phyloP scores from a whole-genome alignment of 495 filamentous ascomycete species.

The Neurospora terricola region DNA sequence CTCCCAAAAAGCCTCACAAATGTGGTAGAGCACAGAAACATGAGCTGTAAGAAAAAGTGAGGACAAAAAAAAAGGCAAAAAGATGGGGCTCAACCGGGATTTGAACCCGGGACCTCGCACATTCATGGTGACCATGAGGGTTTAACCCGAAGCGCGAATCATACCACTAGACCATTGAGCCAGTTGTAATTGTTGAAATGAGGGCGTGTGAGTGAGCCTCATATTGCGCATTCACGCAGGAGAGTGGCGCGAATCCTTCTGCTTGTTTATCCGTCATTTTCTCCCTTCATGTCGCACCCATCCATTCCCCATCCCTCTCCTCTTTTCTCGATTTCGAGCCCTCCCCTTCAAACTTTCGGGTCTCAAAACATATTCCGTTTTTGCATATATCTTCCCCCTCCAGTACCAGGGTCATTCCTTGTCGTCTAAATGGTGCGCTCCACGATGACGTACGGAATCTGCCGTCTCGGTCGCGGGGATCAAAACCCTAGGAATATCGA shows the following conservation, averaged over 20 bases:
- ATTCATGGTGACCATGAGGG: background rate
- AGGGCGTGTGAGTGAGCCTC: accelerated
- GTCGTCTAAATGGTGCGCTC: background rate
- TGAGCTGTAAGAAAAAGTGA: background rate
- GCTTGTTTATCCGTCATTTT: background rate
- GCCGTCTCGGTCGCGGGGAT: background rate
- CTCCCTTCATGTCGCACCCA: background rate
- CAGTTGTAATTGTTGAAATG: background rate
- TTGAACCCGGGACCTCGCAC: background rate
- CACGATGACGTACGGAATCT: background rate
- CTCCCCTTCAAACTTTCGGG: background rate
- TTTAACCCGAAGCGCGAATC: background rate
- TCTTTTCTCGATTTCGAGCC: background rate
- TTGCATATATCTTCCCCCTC: background rate
- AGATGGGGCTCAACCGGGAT: background rate
- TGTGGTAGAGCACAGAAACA: background rate
- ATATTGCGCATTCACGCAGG: background rate
- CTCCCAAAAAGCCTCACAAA: background rate
- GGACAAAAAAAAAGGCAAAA: background rate
- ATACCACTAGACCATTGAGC: background rate
- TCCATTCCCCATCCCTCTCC: background rate
- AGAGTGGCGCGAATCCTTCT: background rate
- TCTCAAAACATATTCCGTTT: background rate
- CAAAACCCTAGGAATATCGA: background rate
- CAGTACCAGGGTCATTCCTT: background rate